Evolutionary conservation across 805 yeast species (phyloP).

Genomic region (Cyberlindnera euphorbiiphila): DNA sequence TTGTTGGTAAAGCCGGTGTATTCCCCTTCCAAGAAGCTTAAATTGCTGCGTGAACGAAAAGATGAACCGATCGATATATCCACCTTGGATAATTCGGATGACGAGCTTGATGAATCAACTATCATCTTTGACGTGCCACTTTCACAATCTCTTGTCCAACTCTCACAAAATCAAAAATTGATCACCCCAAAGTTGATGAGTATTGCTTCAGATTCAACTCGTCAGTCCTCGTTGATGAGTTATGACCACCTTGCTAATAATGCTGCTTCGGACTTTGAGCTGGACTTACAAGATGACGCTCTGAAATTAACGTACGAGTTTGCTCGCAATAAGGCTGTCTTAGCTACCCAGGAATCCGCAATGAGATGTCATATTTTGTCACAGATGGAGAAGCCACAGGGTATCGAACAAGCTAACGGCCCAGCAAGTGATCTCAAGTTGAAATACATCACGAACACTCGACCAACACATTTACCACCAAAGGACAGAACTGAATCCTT

Average conservation of each 20-base stretch:
- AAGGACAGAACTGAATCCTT: conserved; percentile 48
- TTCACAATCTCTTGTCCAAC: conserved; percentile 46
- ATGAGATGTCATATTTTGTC: conserved; percentile 17
- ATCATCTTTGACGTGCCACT: conserved; percentile 63
- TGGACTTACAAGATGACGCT: conserved; percentile 19
- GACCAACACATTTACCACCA: conserved; percentile 68
- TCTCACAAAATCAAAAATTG: conserved; percentile 35
- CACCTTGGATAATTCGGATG: conserved; percentile 37
- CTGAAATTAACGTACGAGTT: conserved; percentile 19
- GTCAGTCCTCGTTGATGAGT: conserved; percentile 45
- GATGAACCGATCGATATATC: conserved; percentile 18
- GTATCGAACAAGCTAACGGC: conserved; percentile 9
- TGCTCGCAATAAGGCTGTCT: conserved; percentile 30
- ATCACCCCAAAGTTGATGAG: conserved; percentile 23
- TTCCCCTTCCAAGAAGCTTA: conserved; percentile 22
- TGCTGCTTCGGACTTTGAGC: conserved; percentile 15
- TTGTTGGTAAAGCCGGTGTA: conserved; percentile 7
- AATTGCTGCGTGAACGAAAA: conserved; percentile 14
- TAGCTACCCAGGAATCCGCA: conserved; percentile 33
- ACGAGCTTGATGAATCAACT: conserved; percentile 48
- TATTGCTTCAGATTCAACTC: conserved; percentile 37
- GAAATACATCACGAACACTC: conserved; percentile 41
- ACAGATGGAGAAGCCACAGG: conserved; percentile 31
- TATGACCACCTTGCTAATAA: conserved; percentile 10
- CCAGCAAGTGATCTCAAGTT: conserved; percentile 18